These are phyloP conservation scores for Elaeis guineensis DNA, from an alignment of 176 grass and related monocot genomes.

Conservation along the genomic window DNA sequence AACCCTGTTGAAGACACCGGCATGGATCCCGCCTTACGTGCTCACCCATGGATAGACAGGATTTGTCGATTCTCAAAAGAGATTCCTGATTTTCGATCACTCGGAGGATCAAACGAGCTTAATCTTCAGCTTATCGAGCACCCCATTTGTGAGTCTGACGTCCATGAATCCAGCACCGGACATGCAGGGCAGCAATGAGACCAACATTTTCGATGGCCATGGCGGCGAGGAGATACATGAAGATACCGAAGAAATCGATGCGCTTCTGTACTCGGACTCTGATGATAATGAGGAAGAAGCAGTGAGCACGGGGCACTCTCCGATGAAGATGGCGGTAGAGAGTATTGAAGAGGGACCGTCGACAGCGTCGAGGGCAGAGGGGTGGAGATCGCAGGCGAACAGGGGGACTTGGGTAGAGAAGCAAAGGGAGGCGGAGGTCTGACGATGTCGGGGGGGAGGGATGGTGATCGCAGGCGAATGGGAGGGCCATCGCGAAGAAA, in stretches of 20 bases:
- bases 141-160: constrained; percentile 5
- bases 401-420: too few species aligned
- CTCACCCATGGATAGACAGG: constrained; percentile 6
- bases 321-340: constrained; percentile 17
- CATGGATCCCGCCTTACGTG: constrained; percentile 18
- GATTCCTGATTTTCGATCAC: constrained; percentile 30
- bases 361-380: too few species aligned
- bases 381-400: too few species aligned
- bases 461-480: too few species aligned
- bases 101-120: constrained; percentile 18
- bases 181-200: constrained; percentile 61
- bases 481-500: too few species aligned
- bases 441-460: too few species aligned
- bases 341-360: constrained; percentile 35
- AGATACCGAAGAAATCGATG: constrained; percentile 82
- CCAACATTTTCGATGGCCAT: constrained; percentile 40
- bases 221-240: constrained; percentile 58
- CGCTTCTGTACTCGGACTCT: constrained; percentile 70
- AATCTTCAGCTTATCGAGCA: neutral
- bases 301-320: constrained; percentile 21
- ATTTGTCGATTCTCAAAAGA: constrained; percentile 19
- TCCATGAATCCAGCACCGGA: constrained; percentile 37
- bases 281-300: constrained; percentile 37
- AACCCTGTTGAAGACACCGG: constrained; percentile 4
- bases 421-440: too few species aligned